Conservation (phyloP, 352 stramenopile genomes). For the Elongisporangium prolatum region DNA sequence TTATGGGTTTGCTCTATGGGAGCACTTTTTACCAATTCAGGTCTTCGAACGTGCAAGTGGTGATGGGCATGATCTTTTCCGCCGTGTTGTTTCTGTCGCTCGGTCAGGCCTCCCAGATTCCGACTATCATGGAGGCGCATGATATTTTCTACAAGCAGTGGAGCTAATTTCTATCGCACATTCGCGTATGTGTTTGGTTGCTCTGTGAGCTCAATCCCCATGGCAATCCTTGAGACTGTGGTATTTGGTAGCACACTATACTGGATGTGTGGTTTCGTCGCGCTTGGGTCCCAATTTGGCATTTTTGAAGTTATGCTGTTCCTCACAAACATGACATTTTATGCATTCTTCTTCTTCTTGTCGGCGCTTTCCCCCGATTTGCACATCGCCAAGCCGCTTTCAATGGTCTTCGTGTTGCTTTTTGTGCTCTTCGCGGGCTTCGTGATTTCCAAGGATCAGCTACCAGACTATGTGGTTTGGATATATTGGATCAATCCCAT, state of each 20-base stretch:
- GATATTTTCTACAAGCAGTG: slow-evolving; percentile 69
- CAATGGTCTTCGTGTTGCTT: slow-evolving; percentile 34
- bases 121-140: slow-evolving; percentile 45
- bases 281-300: slow-evolving; percentile 7
- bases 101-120: slow-evolving; percentile 47
- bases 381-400: slow-evolving; percentile 35
- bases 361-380: slow-evolving; percentile 25
- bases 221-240: slow-evolving; percentile 35
- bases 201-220: slow-evolving; percentile 12
- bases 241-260: slow-evolving; percentile 73
- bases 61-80: slow-evolving; percentile 65
- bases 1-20: slow-evolving; percentile 23
- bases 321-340: slow-evolving; percentile 11
- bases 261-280: slow-evolving; percentile 66
- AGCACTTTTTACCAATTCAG: slow-evolving; percentile 24
- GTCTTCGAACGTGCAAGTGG: slow-evolving; percentile 10
- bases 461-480: slow-evolving; percentile 32
- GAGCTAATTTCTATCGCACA: slow-evolving; percentile 56
- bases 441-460: slow-evolving; percentile 27
- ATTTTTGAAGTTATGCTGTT: slow-evolving; percentile 15
- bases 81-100: slow-evolving; percentile 59
- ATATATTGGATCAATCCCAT: slow-evolving; percentile 66
- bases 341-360: slow-evolving; percentile 22
- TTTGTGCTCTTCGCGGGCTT: slow-evolving; percentile 50
- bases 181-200: slow-evolving; percentile 45